Conservation (phyloP, 768 basidiomycete species). For the Postia placenta region DNA sequence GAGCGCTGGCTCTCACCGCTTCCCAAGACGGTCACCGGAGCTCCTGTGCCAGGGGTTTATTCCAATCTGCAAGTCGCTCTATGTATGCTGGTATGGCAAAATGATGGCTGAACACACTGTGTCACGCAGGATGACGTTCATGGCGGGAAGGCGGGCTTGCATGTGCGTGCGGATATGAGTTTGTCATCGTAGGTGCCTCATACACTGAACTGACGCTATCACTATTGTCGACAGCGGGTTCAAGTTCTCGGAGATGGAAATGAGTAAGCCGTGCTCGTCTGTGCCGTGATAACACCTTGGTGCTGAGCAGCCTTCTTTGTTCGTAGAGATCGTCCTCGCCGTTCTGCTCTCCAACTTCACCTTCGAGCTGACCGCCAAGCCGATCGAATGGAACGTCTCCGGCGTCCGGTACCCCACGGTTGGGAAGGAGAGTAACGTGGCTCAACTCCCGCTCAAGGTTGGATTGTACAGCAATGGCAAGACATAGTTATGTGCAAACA, state of each 20-base stretch:
- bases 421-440: background rate
- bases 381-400: conserved; percentile 5
- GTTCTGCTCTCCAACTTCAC: background rate
- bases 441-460: conserved; percentile 3
- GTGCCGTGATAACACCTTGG: background rate
- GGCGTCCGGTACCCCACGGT: conserved; percentile 7
- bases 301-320: background rate
- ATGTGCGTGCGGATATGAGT: conserved; percentile 17
- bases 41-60: conserved; percentile 18
- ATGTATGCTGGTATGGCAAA: background rate
- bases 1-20: conserved; percentile 50
- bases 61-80: conserved; percentile 15
- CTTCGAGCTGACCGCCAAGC: conserved; percentile 2
- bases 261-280: conserved; percentile 7
- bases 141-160: conserved; percentile 24
- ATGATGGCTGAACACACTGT: background rate
- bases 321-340: conserved; percentile 7
- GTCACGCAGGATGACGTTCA: conserved; percentile 23
- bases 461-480: background rate
- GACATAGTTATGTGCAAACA: background rate
- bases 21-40: conserved; percentile 12
- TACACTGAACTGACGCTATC: background rate
- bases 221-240: conserved; percentile 12
- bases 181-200: background rate
- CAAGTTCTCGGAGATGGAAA: conserved; percentile 15